Percentiles rank a stretch among this genome's conserved stretches.
Conservation (phyloP, 1,139 yeast species). For the Debaryomyces nepalensis region DNA sequence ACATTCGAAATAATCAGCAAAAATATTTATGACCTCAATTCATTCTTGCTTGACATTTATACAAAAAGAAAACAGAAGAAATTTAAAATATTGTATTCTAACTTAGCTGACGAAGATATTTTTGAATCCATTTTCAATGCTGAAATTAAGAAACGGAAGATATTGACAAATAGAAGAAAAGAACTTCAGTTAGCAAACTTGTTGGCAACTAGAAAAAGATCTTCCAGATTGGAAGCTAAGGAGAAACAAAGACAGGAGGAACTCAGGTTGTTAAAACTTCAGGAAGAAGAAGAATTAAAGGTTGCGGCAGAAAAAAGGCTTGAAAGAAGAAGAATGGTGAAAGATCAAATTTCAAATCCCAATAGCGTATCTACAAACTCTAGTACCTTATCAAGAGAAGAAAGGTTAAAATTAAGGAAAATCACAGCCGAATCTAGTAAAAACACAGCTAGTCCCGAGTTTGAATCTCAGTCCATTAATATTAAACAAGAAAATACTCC, state of each 20-base stretch:
- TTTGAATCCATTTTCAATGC: constrained; percentile 29
- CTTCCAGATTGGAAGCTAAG: constrained; percentile 55
- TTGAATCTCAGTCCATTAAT: not conserved
- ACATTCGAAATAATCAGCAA: constrained; percentile 38
- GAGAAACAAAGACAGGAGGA: constrained; percentile 51
- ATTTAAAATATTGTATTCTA: constrained; percentile 24
- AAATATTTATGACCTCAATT: constrained; percentile 38
- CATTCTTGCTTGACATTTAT: constrained; percentile 23
- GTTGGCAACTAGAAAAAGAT: constrained; percentile 53
- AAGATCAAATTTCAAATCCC: constrained; percentile 17
- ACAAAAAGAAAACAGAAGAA: constrained; percentile 23
- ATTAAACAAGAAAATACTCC: not conserved
- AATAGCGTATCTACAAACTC: constrained; percentile 19
- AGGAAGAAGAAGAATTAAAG: constrained; percentile 36
- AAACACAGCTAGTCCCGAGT: constrained; percentile 6
- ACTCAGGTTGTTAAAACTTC: constrained; percentile 33
- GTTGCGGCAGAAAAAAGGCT: constrained; percentile 42
- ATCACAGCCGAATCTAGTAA: constrained; percentile 18
- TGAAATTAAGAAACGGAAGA: constrained; percentile 47
- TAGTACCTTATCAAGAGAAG: constrained; percentile 43
- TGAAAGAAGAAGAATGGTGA: constrained; percentile 39
- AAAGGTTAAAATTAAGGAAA: constrained; percentile 43
- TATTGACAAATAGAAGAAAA: constrained; percentile 46
- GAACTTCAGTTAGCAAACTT: constrained; percentile 53
- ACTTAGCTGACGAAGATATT: constrained; percentile 24